Conservation (phyloP, 805 yeast genomes). For the Saccharomycopsis javanensis region DNA sequence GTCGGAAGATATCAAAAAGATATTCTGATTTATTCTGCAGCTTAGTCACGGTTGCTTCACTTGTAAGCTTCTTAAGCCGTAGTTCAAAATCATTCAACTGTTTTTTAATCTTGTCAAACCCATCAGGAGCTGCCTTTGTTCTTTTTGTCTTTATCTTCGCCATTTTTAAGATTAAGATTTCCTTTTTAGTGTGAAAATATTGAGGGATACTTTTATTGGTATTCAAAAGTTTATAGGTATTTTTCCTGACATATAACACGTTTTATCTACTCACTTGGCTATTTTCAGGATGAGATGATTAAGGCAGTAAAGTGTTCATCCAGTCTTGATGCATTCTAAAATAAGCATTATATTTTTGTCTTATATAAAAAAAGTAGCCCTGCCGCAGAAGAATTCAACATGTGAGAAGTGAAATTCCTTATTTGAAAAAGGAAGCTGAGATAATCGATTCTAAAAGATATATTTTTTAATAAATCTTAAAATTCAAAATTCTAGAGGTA, state of each 20-base stretch:
- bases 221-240: too few species aligned
- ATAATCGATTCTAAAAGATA: neutral
- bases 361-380: neutral
- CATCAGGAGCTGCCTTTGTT: constrained; percentile 57
- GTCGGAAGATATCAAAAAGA: constrained; percentile 58
- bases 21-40: constrained; percentile 40
- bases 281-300: too few species aligned
- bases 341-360: neutral
- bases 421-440: too few species aligned
- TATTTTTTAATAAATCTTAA: too few species aligned
- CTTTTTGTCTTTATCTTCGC: constrained; percentile 34
- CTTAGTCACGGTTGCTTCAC: constrained; percentile 24
- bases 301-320: too few species aligned
- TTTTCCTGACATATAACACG: too few species aligned
- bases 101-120: constrained; percentile 58
- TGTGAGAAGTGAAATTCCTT: too few species aligned
- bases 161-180: constrained; percentile 26
- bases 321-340: too few species aligned
- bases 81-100: constrained; percentile 51
- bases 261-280: too few species aligned
- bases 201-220: too few species aligned
- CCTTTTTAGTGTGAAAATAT: too few species aligned
- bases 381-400: neutral
- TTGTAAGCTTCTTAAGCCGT: constrained; percentile 39
- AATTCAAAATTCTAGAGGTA: too few species aligned